A percentile compares a stretch with the other conserved stretches of the same genome.
Conservation (phyloP, 2,329 filamentous ascomycete genomes). For the Botrytis hyacinthi region DNA sequence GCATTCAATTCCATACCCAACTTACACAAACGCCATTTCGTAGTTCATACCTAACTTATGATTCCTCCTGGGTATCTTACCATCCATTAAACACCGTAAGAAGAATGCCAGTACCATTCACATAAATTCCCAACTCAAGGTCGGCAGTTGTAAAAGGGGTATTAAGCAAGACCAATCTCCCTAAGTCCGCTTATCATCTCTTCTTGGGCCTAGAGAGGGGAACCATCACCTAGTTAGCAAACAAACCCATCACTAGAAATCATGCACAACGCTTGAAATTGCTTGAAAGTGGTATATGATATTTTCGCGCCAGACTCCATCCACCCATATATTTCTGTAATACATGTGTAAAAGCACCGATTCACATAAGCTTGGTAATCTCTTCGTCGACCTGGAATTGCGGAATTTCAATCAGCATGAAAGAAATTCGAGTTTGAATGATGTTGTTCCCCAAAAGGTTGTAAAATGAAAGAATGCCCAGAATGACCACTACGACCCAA, state of each 20-base stretch:
- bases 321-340: slow-evolving; percentile 25
- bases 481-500: background rate
- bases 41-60: background rate
- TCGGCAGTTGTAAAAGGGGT: background rate
- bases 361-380: slow-evolving; percentile 42
- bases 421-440: slow-evolving; percentile 16
- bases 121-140: background rate
- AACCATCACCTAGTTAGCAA: slow-evolving; percentile 17
- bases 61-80: slow-evolving; percentile 10
- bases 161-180: slow-evolving; percentile 19
- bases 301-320: slow-evolving; percentile 28
- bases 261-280: slow-evolving; percentile 4
- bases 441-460: background rate
- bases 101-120: slow-evolving; percentile 2
- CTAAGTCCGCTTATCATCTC: slow-evolving; percentile 15
- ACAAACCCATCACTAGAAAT: slow-evolving; percentile 18
- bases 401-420: slow-evolving; percentile 18
- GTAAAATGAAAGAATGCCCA: slow-evolving; percentile 38
- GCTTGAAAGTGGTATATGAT: slow-evolving; percentile 21
- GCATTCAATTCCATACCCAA: background rate
- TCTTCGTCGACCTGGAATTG: slow-evolving; percentile 43
- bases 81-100: background rate
- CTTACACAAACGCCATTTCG: background rate
- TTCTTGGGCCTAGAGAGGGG: slow-evolving; percentile 20
- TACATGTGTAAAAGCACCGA: slow-evolving; percentile 25